Base-by-base conservation (phyloP, 2,329 filamentous ascomycete genomes). In the Geosmithia flava region DNA sequence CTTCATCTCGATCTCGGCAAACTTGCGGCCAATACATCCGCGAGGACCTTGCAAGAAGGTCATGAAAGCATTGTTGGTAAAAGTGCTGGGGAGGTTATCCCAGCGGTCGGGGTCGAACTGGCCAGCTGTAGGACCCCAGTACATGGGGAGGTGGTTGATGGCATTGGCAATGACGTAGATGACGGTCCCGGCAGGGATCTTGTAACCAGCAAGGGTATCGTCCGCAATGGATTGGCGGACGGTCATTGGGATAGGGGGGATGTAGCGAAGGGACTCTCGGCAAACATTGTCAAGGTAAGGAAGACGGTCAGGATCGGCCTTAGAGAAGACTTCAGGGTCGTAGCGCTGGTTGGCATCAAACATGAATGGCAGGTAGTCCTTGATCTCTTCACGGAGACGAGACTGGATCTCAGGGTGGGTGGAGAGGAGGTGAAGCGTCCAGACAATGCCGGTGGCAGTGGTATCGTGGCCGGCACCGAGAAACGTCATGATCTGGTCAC, bases 221-320 rank as follows among this genome's bases (percentile, higher is more conserved):
- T 68, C 66, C 4, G 54, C 56, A 29, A 68, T 45, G 0, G 66
- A 62, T 51, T 70, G 59, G 7, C 69, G 64, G n/a, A 70, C 67
- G 2, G 66, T 68, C 61, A 69, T 66, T 20, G 68, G 68, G 43
- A 71, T 70, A 3, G 68, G 67, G 2, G 68, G 67, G 49, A 70
- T 70, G 57, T 62, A 66, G 42, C 69, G 67, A 5, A 72, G 61
- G 1, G 66, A 65, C 55, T 73, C 70, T 47, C 66, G 65, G 59
- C 68, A 70, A 40, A 72, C 63, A 47, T 69, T 70, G 52, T 71
- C 66, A 5, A 72, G 58, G 53, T 66, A 72, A 1, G 67, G 67
- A 2, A 72, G 57, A 44, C 58, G 54, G 52, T 71, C 64, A 1
- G 61, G 59, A 47, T 71, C 65, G 1, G 62, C 60, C 3, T 57